Base-by-base conservation (phyloP, 1,284 basidiomycete genomes). In the Ceratobasidium sp. region DNA sequence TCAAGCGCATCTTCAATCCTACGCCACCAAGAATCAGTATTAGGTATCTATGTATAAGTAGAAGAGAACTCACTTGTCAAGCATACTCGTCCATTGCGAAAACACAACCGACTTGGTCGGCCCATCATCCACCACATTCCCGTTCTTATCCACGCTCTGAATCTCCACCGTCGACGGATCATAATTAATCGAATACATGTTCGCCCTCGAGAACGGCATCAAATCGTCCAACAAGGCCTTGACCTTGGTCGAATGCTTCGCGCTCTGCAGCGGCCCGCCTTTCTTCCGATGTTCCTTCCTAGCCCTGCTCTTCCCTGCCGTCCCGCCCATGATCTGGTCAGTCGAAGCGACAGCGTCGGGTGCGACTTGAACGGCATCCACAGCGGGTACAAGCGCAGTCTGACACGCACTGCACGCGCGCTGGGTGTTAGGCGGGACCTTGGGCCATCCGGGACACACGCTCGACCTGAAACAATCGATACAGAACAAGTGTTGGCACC, bases 11-110 rank as follows among this genome's bases (percentile, higher is more conserved):
- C 96, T 81, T 96, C 96, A 75, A 98, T 89, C 80, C 94, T 86
- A 78, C 41, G 54, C 31, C 22, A 50, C 19, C 22, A 69, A 41
- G 11, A 4, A 41, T 11, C 36, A 41, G 4, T 11, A 66, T n/a
- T 22, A 29, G 27, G 50, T 41, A 48, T 29, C 24, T 11, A 15
- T 19, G 2, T 15, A 19, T n/a, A 57, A 50, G 44, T 4, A 76
- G 78, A 76, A 66, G 67, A 67, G 22, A 73, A 83, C 87, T 80
- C 83, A 94, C 89, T 96, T 94, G 85, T 98, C 96, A 29, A 98
- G 90, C 93, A 97, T 96, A 22, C 89, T 90, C 5, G 96, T 98
- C 96, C 96, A 98, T 81, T 98, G 96, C 11, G 95, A 97, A 94
- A 98, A 98, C 63, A 98, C 95, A 59, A 98, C 92, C 5, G 94